Percentiles rank a stretch among this genome's conserved stretches.
Conservation (phyloP, 331 rosid genomes). For the Quercus lobata region DNA sequence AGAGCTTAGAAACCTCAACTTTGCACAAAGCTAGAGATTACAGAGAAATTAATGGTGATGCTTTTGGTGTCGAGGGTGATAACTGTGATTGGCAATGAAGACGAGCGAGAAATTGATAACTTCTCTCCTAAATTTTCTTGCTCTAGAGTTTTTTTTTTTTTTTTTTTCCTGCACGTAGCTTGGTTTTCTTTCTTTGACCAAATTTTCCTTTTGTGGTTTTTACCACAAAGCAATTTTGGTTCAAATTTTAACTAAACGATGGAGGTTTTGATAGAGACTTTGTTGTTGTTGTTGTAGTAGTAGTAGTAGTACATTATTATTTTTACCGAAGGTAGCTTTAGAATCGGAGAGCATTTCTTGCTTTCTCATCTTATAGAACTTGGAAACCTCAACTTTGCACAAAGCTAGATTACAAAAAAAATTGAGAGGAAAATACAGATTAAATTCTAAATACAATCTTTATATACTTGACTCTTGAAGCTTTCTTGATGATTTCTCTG, state of each 20-base stretch:
- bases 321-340: too few species aligned
- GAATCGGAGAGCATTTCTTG: too few species aligned
- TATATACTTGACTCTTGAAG: conserved; percentile 64
- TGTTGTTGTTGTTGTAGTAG: too few species aligned
- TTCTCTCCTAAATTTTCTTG: not conserved
- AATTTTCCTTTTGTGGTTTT: too few species aligned
- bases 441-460: conserved; percentile 74
- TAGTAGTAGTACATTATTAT: not conserved
- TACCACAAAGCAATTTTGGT: too few species aligned
- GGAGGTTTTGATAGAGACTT: too few species aligned
- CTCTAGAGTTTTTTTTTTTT: too few species aligned
- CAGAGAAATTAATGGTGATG: conserved; percentile 34
- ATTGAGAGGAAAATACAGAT: conserved; percentile 71
- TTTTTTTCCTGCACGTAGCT: too few species aligned
- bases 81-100: conserved; percentile 81
- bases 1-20: conserved; percentile 13
- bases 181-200: too few species aligned
- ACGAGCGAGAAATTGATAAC: conserved; percentile 75
- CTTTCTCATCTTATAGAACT: not conserved
- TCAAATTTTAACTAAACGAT: too few species aligned
- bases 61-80: conserved; percentile 51
- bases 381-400: not conserved
- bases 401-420: conserved; percentile 26
- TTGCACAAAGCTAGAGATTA: not conserved
- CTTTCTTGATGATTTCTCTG: conserved; percentile 59